These are phyloP conservation scores for Crithidia acanthocephali DNA, from an alignment of 208 protist genomes.

Conservation along the genomic window DNA sequence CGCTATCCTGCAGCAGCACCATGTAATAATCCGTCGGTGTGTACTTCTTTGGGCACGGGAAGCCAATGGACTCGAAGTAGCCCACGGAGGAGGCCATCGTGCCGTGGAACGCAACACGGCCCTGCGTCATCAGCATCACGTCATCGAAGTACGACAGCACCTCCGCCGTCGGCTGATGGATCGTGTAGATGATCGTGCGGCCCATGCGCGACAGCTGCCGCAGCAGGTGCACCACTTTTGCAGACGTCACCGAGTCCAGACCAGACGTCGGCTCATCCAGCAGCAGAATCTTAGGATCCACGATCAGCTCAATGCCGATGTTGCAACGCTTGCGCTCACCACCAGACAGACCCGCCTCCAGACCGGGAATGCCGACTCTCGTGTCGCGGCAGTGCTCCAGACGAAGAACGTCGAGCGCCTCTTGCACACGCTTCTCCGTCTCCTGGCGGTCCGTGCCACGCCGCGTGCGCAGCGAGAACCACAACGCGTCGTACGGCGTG, in stretches of 20 bases:
- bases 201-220: conserved; percentile 71
- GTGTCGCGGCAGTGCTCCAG: conserved; percentile 71
- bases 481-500: conserved; percentile 72
- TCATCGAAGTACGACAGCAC: conserved; percentile 93
- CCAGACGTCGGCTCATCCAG: conserved; percentile 93
- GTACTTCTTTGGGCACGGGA: conserved; percentile 61
- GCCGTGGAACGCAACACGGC: conserved; percentile 86
- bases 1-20: conserved; percentile 72
- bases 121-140: conserved; percentile 87
- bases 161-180: conserved; percentile 95
- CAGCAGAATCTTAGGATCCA: conserved; percentile 82
- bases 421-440: conserved; percentile 58
- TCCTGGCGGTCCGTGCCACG: conserved; percentile 46
- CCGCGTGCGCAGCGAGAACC: conserved; percentile 81
- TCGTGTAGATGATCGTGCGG: conserved; percentile 92
- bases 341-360: conserved; percentile 79
- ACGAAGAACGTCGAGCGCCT: conserved; percentile 70
- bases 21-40: conserved; percentile 93
- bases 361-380: conserved; percentile 74
- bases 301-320: conserved; percentile 91
- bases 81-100: conserved; percentile 55
- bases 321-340: conserved; percentile 91
- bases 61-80: conserved; percentile 88
- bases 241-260: conserved; percentile 89
- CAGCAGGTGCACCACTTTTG: conserved; percentile 81